Conservation (phyloP, 208 protist genomes). For the Phytomonas sp. region DNA sequence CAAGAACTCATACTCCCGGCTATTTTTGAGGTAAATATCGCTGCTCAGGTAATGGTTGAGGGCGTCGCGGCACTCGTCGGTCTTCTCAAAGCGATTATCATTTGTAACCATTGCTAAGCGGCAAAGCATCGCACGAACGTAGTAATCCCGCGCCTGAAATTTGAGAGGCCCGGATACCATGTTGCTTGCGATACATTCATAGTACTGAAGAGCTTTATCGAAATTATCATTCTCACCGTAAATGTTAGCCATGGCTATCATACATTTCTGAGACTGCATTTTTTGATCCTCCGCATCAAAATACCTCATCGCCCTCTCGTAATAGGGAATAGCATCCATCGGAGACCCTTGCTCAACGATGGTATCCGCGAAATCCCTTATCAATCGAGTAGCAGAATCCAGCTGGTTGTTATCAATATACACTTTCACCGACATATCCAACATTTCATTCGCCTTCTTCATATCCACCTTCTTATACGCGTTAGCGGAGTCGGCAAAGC, state of each 20-base stretch:
- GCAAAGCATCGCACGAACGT: slow-evolving; percentile 75
- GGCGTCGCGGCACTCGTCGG: slow-evolving; percentile 57
- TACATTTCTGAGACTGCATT: slow-evolving; percentile 65
- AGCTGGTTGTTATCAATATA: slow-evolving; percentile 75
- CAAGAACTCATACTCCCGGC: slow-evolving; percentile 69
- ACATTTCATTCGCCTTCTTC: slow-evolving; percentile 39
- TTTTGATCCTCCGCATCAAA: slow-evolving; percentile 78
- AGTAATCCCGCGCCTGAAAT: slow-evolving; percentile 84
- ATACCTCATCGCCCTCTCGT: slow-evolving; percentile 74
- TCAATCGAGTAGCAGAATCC: slow-evolving; percentile 40
- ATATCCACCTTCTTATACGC: slow-evolving; percentile 57
- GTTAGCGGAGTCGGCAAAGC: slow-evolving; percentile 52
- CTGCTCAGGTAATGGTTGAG: slow-evolving; percentile 50
- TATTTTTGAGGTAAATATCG: slow-evolving; percentile 74
- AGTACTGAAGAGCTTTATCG: slow-evolving; percentile 73
- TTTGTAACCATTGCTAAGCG: slow-evolving; percentile 62
- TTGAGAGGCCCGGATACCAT: slow-evolving; percentile 74
- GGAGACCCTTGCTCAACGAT: slow-evolving; percentile 38
- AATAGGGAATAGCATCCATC: slow-evolving; percentile 61
- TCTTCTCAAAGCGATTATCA: slow-evolving; percentile 64
- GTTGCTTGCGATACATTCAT: slow-evolving; percentile 59
- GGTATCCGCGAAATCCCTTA: slow-evolving; percentile 66
- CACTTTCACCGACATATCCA: slow-evolving; percentile 55
- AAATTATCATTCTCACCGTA: slow-evolving; percentile 70
- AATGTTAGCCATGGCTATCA: slow-evolving; percentile 72